These are phyloP conservation scores for Phytophthora macrochlamydospora DNA, from an alignment of 352 stramenopile species.

Conservation along the genomic window DNA sequence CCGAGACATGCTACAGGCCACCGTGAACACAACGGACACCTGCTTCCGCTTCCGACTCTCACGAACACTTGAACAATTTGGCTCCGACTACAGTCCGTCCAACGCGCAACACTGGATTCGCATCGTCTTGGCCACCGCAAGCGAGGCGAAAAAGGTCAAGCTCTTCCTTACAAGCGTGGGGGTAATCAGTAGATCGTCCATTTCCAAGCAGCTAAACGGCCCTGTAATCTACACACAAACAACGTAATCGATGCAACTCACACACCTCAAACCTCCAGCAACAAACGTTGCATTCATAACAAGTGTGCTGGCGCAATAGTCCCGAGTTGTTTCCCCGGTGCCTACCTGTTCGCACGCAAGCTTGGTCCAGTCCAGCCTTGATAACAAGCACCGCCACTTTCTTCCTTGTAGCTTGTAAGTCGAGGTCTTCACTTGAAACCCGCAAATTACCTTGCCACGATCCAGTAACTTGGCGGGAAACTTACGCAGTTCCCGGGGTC, in stretches of 20 bases:
- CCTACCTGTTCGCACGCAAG: constrained; percentile 26
- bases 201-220: constrained; percentile 3
- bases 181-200: constrained; percentile 11
- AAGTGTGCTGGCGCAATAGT: constrained; percentile 27
- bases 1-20: constrained; percentile 61
- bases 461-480: not conserved
- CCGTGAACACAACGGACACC: constrained; percentile 42
- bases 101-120: constrained; percentile 66
- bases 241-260: constrained; percentile 15
- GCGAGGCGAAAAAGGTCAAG: constrained; percentile 50
- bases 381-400: constrained; percentile 25
- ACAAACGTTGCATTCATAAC: constrained; percentile 47
- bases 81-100: constrained; percentile 58
- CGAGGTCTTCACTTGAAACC: constrained; percentile 1
- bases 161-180: constrained; percentile 32
- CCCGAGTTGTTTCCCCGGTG: constrained; percentile 18
- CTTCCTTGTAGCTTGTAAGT: too few species aligned
- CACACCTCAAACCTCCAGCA: constrained; percentile 23
- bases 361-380: constrained; percentile 12
- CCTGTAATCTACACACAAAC: constrained; percentile 23
- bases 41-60: constrained; percentile 57
- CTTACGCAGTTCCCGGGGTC: constrained; percentile 66
- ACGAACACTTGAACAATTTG: constrained; percentile 59
- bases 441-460: not conserved
- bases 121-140: constrained; percentile 55